These are phyloP conservation scores for Rhodotorula kratochvilovae DNA, from an alignment of 768 basidiomycete species.

Conservation along the genomic window DNA sequence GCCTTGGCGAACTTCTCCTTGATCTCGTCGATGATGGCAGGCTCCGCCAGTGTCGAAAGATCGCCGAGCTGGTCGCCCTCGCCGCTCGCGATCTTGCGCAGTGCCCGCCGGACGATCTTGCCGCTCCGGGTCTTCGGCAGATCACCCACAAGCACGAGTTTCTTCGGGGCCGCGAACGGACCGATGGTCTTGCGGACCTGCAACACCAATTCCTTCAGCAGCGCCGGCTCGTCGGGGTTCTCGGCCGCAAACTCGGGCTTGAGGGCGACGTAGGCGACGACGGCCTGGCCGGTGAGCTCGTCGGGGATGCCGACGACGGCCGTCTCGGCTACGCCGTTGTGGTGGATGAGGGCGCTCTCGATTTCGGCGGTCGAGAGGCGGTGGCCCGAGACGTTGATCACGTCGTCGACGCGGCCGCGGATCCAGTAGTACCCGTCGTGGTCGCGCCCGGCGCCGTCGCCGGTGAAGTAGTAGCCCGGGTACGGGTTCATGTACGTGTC, in stretches of 20 bases:
- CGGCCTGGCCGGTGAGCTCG: constrained; percentile 86
- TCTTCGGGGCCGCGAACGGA: constrained; percentile 92
- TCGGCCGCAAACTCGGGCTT: constrained; percentile 88
- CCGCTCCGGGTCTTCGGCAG: constrained; percentile 92
- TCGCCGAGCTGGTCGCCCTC: constrained; percentile 95
- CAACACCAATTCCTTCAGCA: constrained; percentile 81
- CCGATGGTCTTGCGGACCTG: constrained; percentile 93
- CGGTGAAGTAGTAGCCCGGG: constrained; percentile 91
- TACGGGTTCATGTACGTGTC: constrained; percentile 74
- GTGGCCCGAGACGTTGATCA: constrained; percentile 95
- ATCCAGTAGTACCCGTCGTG: constrained; percentile 96
- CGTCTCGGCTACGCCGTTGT: constrained; percentile 92
- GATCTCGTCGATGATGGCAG: constrained; percentile 74
- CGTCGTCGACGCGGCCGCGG: constrained; percentile 86
- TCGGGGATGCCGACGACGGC: constrained; percentile 79
- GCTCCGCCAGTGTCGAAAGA: constrained; percentile 87
- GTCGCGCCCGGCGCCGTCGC: constrained; percentile 91
- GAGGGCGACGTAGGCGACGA: constrained; percentile 87
- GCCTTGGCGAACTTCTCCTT: not conserved
- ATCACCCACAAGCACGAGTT: constrained; percentile 54
- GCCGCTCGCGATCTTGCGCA: constrained; percentile 93
- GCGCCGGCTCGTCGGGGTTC: constrained; percentile 60
- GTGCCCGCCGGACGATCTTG: constrained; percentile 94
- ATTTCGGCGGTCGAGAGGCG: constrained; percentile 96
- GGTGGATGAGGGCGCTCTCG: constrained; percentile 89